These are phyloP conservation scores for Hanseniaspora sp. DNA, from an alignment of 1,139 yeast species.

Conservation along the genomic window DNA sequence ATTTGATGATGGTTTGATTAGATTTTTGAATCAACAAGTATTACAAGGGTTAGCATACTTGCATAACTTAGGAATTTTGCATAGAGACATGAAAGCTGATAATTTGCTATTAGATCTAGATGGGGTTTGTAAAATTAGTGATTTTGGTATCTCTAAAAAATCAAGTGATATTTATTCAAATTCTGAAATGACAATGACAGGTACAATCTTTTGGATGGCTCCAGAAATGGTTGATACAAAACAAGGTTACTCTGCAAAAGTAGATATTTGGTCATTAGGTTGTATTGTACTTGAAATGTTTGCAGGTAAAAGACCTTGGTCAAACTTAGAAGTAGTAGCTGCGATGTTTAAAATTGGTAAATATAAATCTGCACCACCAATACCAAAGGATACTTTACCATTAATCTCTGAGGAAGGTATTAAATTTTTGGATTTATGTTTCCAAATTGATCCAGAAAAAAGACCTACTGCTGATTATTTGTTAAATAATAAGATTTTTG, in stretches of 20 bases:
- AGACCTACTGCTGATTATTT: slow-evolving; percentile 80
- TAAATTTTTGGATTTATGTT: slow-evolving; percentile 64
- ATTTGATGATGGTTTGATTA: slow-evolving; percentile 67
- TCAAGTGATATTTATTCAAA: slow-evolving; percentile 81
- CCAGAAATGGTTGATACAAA: slow-evolving; percentile 90
- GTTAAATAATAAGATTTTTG: slow-evolving; percentile 52
- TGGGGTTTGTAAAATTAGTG: slow-evolving; percentile 92
- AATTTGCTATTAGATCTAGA: slow-evolving; percentile 78
- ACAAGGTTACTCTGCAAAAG: slow-evolving; percentile 93
- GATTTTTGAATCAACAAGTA: slow-evolving; percentile 68
- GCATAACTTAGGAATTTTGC: slow-evolving; percentile 78
- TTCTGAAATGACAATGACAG: slow-evolving; percentile 96
- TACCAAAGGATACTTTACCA: slow-evolving; percentile 71
- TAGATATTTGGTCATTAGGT: slow-evolving; percentile 86
- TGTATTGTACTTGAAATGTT: slow-evolving; percentile 95
- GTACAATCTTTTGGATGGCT: slow-evolving; percentile 99
- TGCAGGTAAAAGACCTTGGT: slow-evolving; percentile 79
- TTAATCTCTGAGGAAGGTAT: slow-evolving; percentile 54
- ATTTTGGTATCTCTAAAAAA: slow-evolving; percentile 89
- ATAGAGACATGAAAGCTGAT: slow-evolving; percentile 93
- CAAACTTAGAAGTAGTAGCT: slow-evolving; percentile 64
- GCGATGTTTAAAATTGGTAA: slow-evolving; percentile 64
- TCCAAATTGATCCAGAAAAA: slow-evolving; percentile 64
- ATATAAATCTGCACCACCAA: slow-evolving; percentile 82
- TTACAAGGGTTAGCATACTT: slow-evolving; percentile 73